phyloP scores from a whole-genome alignment of 352 stramenopile species.

The Pythium aristosporum region DNA sequence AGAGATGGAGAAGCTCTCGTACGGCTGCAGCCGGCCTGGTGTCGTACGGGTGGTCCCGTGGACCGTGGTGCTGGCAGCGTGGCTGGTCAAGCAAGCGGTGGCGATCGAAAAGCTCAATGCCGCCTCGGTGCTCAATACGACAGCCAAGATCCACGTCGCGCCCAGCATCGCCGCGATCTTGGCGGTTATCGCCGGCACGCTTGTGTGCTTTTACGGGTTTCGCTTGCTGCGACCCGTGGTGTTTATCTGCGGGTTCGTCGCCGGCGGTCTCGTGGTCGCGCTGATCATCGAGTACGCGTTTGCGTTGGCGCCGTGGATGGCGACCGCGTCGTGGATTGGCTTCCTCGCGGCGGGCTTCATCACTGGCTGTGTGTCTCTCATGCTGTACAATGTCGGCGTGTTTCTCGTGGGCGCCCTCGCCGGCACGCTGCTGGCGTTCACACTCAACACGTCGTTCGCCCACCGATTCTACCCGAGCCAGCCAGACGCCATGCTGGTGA shows the following conservation, averaged over 20 bases:
- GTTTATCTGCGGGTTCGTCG: slow-evolving; percentile 45
- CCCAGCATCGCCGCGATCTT: slow-evolving; percentile 37
- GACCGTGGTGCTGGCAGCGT: background rate
- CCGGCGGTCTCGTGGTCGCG: slow-evolving; percentile 40
- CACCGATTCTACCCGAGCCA: slow-evolving; percentile 38
- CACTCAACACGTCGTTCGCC: slow-evolving; percentile 46
- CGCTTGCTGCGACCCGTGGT: slow-evolving; percentile 37
- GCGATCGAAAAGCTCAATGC: slow-evolving; percentile 18
- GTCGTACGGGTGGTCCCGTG: background rate
- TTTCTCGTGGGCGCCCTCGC: slow-evolving; percentile 42
- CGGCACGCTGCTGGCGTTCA: slow-evolving; percentile 45
- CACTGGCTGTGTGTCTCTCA: slow-evolving; percentile 32
- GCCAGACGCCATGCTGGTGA: slow-evolving; percentile 44
- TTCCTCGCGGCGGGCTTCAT: slow-evolving; percentile 44
- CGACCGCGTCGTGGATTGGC: slow-evolving; percentile 46
- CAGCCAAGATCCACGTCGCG: slow-evolving; percentile 30
- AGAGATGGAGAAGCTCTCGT: background rate
- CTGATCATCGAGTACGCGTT: slow-evolving; percentile 39
- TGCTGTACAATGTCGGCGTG: slow-evolving; percentile 48
- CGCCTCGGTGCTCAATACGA: slow-evolving; percentile 30
- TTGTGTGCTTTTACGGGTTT: slow-evolving; percentile 41
- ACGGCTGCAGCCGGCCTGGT: background rate
- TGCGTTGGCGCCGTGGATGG: slow-evolving; percentile 33
- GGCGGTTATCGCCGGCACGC: slow-evolving; percentile 31
- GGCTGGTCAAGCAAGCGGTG: background rate